Percentiles rank a stretch among this genome's conserved stretches.
phyloP scores from a whole-genome alignment of 345 rosid genomes.

The Schrenkiella parvula region DNA sequence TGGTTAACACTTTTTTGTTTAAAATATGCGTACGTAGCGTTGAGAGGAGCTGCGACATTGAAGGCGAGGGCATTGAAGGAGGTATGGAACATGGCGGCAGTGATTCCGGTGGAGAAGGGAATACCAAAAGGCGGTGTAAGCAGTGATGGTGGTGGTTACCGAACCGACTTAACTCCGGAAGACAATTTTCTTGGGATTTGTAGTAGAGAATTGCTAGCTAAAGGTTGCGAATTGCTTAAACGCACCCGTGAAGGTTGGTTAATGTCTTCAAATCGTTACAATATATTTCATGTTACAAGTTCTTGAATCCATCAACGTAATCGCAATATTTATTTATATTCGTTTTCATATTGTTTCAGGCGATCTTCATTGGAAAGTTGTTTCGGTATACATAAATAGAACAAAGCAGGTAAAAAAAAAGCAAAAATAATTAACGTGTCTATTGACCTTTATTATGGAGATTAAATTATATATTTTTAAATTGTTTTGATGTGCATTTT shows the following conservation, averaged over 20 bases:
- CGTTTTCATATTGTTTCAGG: slow-evolving; percentile 42
- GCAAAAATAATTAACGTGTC: not conserved
- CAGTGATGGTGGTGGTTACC: slow-evolving; percentile 42
- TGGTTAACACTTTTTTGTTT: not conserved
- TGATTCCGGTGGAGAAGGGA: slow-evolving; percentile 89
- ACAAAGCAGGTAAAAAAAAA: slow-evolving; percentile 57
- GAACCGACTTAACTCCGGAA: slow-evolving; percentile 62
- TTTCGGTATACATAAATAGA: slow-evolving; percentile 80
- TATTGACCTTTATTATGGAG: not conserved
- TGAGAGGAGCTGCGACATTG: slow-evolving; percentile 88
- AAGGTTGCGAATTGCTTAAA: slow-evolving; percentile 92
- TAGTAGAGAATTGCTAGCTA: slow-evolving; percentile 81
- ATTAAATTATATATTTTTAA: not conserved
- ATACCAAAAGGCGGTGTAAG: slow-evolving; percentile 29
- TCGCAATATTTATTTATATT: not conserved
- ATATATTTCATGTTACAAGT: not conserved
- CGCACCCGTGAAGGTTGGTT: slow-evolving; percentile 85
- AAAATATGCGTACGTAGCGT: slow-evolving; percentile 46
- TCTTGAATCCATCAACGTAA: not conserved
- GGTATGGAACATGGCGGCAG: slow-evolving; percentile 93
- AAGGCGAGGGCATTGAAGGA: slow-evolving; percentile 93
- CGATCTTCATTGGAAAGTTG: slow-evolving; percentile 94
- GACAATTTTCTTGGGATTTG: slow-evolving; percentile 78
- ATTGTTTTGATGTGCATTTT: not conserved
- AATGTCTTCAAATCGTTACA: not conserved